Base-by-base conservation (phyloP, 164 flowering plant genomes). In the Sedum album region DNA sequence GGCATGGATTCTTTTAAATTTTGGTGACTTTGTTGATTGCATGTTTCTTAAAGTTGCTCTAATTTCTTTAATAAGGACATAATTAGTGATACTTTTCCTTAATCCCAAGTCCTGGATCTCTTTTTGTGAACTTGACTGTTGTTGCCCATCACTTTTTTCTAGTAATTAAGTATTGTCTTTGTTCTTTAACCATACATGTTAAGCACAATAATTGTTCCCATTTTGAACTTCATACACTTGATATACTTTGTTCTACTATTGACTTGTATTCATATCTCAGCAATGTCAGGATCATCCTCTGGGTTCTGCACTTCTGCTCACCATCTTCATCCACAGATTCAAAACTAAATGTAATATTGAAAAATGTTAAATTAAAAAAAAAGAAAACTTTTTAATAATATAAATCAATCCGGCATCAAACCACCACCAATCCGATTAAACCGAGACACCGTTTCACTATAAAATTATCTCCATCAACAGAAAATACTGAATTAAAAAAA, bases 11-110 rank as follows among this genome's bases (percentile, higher is more conserved):
- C 4, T 51, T 51, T n/a, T 7, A 41, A 8, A 8, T 18, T 49
- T 18, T 18, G 25, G 55, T 10, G 17, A 26, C 61, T 55, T 55
- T 25, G 61, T 55, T 55, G 31, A 55, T 55, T 55, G 61, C 61
- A 26, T 55, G 61, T 25, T 55, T 55, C 61, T 26, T 55, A 55
- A 55, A 55, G 61, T 55, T 55, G 61, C 61, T 55, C 61, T 55
- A 31, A 55, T 55, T 31, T 55, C 61, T 55, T 55, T 55, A 17
- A 25, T 25, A 25, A 55, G 61, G 31, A 55, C 61, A 55, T 55
- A 55, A 26, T 55, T 28, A 53, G 23, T 53, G 28, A 23, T 13
- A 21, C 60, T 53, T 53, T 53, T 25, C 60, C 61, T 55, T 25
- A 55, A 55, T 55, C 60, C 60, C 60, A 53, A 53, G 60, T 53